A percentile compares a stretch with the other conserved stretches of the same genome.
Conservation (phyloP, 2,329 filamentous ascomycete species). For the Fusarium fujikuroi region DNA sequence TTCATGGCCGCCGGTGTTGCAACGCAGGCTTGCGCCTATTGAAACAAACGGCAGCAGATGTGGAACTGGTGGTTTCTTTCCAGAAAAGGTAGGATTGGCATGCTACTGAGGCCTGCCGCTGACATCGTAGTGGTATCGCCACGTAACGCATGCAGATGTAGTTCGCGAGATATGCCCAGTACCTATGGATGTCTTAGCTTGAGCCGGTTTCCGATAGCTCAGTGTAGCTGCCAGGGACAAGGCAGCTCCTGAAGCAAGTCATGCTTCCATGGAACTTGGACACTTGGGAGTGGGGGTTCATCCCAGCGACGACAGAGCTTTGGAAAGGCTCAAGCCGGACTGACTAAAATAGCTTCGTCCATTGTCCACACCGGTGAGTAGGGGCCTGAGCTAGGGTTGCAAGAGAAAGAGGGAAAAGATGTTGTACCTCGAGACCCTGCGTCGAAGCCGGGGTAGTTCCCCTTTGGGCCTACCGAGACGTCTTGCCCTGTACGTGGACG, state of each 20-base stretch:
- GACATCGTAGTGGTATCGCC: constrained; percentile 24
- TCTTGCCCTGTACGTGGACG: constrained; percentile 37
- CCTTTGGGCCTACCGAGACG: constrained; percentile 20
- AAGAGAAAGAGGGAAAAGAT: constrained; percentile 2
- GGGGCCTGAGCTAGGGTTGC: constrained; percentile 26
- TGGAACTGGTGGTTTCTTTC: constrained; percentile 12
- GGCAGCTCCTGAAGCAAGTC: constrained; percentile 21
- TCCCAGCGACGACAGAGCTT: background rate
- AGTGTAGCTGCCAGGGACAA: constrained; percentile 32
- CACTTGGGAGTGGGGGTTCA: constrained; percentile 33
- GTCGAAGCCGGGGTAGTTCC: constrained; percentile 21
- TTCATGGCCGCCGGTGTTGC: constrained; percentile 16
- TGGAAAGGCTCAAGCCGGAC: constrained; percentile 20
- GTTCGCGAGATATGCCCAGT: background rate
- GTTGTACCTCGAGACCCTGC: constrained; percentile 23
- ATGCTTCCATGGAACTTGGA: constrained; percentile 16
- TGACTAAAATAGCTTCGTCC: constrained; percentile 25
- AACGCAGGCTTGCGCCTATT: constrained; percentile 13
- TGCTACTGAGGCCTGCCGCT: constrained; percentile 34
- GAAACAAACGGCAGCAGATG: constrained; percentile 9
- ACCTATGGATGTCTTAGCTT: background rate
- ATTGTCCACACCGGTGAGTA: constrained; percentile 44
- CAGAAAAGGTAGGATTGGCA: constrained; percentile 22
- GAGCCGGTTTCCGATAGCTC: constrained; percentile 7
- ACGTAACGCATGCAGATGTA: constrained; percentile 26